Evolutionary conservation across 2,329 filamentous ascomycete species (phyloP).

Genomic region (Xylaria sp.): DNA sequence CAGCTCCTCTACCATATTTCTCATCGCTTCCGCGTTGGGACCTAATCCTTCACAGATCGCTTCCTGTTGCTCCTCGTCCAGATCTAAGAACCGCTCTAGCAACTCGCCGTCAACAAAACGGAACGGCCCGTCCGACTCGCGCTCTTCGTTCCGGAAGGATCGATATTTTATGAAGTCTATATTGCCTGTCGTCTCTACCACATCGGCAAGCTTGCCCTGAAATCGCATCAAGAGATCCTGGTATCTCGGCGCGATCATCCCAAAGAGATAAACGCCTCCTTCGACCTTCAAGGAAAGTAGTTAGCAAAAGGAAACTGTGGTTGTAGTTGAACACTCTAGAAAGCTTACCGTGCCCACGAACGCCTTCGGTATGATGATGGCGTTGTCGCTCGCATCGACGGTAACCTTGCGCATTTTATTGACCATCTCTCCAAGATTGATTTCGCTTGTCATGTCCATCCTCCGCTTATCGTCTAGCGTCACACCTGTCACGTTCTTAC

Average conservation of each 20-base stretch:
- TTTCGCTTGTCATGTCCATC: conserved; percentile 80
- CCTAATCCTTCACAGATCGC: conserved; percentile 66
- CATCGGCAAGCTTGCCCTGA: conserved; percentile 75
- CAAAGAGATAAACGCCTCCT: conserved; percentile 91
- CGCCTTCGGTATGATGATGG: conserved; percentile 80
- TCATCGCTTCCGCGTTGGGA: conserved; percentile 71
- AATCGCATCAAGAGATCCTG: conserved; percentile 86
- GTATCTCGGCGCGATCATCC: conserved; percentile 75
- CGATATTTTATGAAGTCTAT: conserved; percentile 83
- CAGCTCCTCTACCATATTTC: conserved; percentile 70
- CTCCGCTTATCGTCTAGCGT: conserved; percentile 77
- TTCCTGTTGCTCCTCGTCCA: conserved; percentile 68
- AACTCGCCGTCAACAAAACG: conserved; percentile 94
- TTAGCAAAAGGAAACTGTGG: conserved; percentile 16
- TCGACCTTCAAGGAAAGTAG: conserved; percentile 71
- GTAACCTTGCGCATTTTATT: conserved; percentile 84
- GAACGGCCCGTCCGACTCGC: conserved; percentile 78
- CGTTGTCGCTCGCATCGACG: conserved; percentile 71
- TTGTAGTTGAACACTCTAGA: neutral
- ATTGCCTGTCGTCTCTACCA: conserved; percentile 75
- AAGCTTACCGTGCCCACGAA: conserved; percentile 85
- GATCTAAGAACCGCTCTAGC: conserved; percentile 84
- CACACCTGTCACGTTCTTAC: conserved; percentile 76
- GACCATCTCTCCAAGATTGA: conserved; percentile 91
- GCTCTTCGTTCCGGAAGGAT: conserved; percentile 79